Evolutionary conservation across 2,329 filamentous ascomycete genomes (phyloP), one percentile per base, ranked within the genome.

Genomic region (Colletotrichum eremochloae): DNA sequence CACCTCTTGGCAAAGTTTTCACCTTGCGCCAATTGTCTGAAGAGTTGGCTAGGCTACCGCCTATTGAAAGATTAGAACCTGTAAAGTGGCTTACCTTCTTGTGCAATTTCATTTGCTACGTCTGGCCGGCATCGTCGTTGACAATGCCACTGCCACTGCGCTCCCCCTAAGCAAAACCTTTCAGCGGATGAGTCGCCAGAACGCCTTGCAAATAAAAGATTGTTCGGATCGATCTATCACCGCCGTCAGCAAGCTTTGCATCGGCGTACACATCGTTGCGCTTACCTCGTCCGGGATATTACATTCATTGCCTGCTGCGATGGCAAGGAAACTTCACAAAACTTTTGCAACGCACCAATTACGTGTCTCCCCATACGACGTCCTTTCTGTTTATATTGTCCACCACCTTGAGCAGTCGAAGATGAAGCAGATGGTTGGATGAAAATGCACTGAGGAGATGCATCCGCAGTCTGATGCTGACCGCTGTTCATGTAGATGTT

Each of bases 381-480:
- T 24, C 20, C 33, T 24, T 15, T 56, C 1, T 38, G 9, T 9
- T 18, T 18, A 7, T 8, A 6, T 14, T 24, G 20, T n/a, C 33
- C 52, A 24, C 24, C 53, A 38, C 20, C 20, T 38, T 38, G 33
- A 2, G 29, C 53, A 20, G 53, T 9, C 53, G 20, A 14, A 18
- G 53, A 56, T 38, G 20, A 53, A 53, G 50, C 14, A 29, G 24
- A 5, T 18, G 48, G 5, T 46, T 42, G 38, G 36, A 20, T 42
- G 42, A 24, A 38, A 33, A 29, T 29, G 40, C 57, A 40, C 20
- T n/a, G 55, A 44, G 42, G 29, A 38, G 31, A 9, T 50, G 46
- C 44, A 52, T 52, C 44, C 40, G 52, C 52, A 63, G 52, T 63
- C 58, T 63, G 68, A 63, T 71, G 68, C 68, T 65, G 68, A 71